Evolutionary conservation across 1,284 basidiomycete genomes (phyloP).

Genomic region (Omphalotus olearius): DNA sequence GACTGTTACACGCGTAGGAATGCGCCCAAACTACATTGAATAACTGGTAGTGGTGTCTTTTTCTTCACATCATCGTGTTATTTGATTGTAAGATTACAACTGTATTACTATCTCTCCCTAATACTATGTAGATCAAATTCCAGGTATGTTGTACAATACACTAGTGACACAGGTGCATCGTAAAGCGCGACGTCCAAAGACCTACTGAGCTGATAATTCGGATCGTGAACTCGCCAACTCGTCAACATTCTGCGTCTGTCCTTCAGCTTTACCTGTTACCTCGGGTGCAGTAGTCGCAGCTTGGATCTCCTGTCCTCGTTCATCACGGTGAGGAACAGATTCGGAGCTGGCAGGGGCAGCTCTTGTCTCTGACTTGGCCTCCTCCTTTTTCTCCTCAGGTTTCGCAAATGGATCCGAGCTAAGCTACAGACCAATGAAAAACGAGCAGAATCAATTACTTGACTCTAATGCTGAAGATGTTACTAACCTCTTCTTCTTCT

Average conservation of each 20-base stretch:
- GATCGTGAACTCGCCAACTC: background rate
- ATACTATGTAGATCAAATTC: no score
- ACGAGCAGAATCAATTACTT: background rate
- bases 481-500: constrained; percentile 30
- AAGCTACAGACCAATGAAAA: background rate
- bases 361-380: background rate
- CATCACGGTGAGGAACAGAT: constrained; percentile 2
- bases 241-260: constrained; percentile 1
- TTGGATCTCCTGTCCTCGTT: background rate
- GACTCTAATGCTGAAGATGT: background rate
- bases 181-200: no score
- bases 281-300: background rate
- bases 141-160: no score
- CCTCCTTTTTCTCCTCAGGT: constrained; percentile 11
- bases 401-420: constrained; percentile 10
- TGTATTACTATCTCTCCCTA: no score
- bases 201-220: no score
- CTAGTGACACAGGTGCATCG: no score
- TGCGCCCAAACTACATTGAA: constrained; percentile 46
- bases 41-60: constrained; percentile 42
- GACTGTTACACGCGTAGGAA: constrained; percentile 34
- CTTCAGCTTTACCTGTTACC: background rate
- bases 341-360: background rate
- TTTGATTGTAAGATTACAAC: no score
- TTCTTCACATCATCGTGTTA: no score